Percentiles rank a stretch among this genome's conserved stretches.
phyloP scores from a whole-genome alignment of 2,329 filamentous ascomycete species.

The Incumbomyces delicatus region DNA sequence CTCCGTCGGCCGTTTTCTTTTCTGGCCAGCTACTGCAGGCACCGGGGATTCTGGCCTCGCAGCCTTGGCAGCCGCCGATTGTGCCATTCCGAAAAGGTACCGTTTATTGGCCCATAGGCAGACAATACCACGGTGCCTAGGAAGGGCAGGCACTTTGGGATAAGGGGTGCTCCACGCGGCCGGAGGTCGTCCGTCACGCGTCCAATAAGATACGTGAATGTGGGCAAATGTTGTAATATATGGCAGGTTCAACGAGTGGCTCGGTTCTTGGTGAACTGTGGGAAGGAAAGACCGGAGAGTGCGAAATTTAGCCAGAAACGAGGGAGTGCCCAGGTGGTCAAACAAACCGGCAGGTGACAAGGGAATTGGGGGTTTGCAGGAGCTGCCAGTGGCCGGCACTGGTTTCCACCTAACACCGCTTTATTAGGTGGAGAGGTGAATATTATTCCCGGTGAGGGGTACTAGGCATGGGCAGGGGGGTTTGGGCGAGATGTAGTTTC shows the following conservation, averaged over 20 bases:
- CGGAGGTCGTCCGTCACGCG: no score
- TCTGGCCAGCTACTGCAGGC: conserved; percentile 24
- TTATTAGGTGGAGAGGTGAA: no score
- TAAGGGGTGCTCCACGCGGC: no score
- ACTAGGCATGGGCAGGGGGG: conserved; percentile 3
- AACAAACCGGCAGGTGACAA: not conserved
- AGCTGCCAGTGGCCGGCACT: not conserved
- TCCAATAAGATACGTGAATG: no score
- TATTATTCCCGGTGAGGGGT: conserved; percentile 4
- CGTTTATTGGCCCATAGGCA: conserved; percentile 2
- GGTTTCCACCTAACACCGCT: conserved; percentile 1
- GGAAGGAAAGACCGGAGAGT: not conserved
- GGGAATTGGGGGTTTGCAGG: not conserved
- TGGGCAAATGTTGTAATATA: no score
- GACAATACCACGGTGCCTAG: not conserved
- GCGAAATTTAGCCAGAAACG: not conserved
- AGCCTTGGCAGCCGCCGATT: conserved; percentile 8
- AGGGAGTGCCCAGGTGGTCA: not conserved
- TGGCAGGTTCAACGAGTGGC: no score
- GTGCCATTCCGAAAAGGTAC: conserved; percentile 12
- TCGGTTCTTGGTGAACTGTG: no score
- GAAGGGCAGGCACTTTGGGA: conserved; percentile 16
- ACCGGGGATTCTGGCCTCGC: conserved; percentile 5
- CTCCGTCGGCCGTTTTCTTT: conserved; percentile 44
- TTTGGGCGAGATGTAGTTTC: conserved; percentile 1